Evolutionary conservation across 257 asterid genomes (phyloP).

Genomic region (Ocimum tenuiflorum): DNA sequence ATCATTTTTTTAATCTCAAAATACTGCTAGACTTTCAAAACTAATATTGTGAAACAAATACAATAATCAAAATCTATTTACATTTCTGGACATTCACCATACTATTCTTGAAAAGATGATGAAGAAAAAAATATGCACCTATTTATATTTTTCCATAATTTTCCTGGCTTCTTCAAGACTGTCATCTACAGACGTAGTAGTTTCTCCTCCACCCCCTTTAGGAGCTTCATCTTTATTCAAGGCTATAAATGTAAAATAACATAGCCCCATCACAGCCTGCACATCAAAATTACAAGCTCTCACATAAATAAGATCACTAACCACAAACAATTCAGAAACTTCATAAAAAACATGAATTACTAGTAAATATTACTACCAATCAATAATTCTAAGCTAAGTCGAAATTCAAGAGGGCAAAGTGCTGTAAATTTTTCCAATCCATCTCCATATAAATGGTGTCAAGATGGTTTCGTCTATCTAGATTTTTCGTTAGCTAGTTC

Average conservation of each 20-base stretch:
- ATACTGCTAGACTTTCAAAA: neutral
- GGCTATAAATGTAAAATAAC: constrained; percentile 74
- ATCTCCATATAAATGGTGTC: neutral
- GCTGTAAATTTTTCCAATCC: neutral
- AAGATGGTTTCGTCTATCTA: neutral
- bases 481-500: neutral
- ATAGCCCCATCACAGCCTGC: constrained; percentile 90
- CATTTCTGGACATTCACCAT: neutral
- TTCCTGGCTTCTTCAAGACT: constrained; percentile 86
- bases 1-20: neutral
- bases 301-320: neutral
- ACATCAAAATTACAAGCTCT: constrained; percentile 1
- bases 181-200: constrained; percentile 61
- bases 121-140: neutral
- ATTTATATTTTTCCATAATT: constrained; percentile 94
- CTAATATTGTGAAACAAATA: neutral
- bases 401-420: neutral
- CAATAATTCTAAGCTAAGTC: neutral
- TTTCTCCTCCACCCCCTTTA: constrained; percentile 43
- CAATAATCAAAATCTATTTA: neutral
- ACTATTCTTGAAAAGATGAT: neutral
- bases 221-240: constrained; percentile 79
- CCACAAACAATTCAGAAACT: neutral
- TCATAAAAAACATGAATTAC: neutral
- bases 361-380: neutral